These are phyloP conservation scores for Penicillium nucicola DNA, from an alignment of 495 filamentous ascomycete genomes.

Conservation along the genomic window DNA sequence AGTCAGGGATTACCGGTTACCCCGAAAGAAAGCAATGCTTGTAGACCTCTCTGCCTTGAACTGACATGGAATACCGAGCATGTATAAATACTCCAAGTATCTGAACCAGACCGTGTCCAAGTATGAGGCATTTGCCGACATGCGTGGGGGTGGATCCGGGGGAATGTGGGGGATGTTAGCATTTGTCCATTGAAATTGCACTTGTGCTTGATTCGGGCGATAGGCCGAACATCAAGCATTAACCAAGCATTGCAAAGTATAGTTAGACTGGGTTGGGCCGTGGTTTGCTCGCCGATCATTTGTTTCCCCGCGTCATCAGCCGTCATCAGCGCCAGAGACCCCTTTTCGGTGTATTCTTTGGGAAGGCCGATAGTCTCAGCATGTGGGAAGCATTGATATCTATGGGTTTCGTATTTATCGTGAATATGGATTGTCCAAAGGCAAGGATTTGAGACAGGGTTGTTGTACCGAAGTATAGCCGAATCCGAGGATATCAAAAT, in stretches of 20 bases:
- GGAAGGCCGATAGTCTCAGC: neutral
- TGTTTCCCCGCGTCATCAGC: neutral
- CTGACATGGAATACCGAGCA: no score
- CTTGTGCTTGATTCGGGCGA: neutral
- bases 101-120: neutral
- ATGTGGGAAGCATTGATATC: neutral
- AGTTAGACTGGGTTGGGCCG: neutral
- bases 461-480: no score
- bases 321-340: neutral
- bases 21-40: neutral
- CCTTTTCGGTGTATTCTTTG: neutral
- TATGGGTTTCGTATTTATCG: no score
- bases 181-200: neutral
- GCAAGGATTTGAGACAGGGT: no score
- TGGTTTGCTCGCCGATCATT: neutral
- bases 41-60: neutral
- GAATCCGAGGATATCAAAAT: no score
- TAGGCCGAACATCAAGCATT: neutral
- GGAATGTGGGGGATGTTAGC: constrained; percentile 10
- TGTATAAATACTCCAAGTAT: neutral
- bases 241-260: neutral
- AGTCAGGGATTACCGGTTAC: no score
- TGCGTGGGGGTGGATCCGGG: constrained; percentile 16
- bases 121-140: constrained; percentile 13
- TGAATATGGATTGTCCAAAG: no score